Conservation (phyloP, 805 yeast species). For the Metschnikowia anglica region DNA sequence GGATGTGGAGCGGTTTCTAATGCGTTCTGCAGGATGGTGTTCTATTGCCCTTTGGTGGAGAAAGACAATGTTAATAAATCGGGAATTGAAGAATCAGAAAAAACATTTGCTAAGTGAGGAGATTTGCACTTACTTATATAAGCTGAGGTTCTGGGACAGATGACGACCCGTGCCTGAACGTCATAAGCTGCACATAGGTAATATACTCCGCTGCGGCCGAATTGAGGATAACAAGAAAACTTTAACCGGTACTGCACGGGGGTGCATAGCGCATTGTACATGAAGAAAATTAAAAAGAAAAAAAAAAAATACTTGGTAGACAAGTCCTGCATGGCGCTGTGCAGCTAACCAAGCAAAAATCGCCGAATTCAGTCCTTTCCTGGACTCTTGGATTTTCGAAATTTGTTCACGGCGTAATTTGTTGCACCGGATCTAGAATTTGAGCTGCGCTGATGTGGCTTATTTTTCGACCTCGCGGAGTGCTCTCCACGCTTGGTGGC, state of each 20-base stretch:
- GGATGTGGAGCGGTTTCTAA: background rate
- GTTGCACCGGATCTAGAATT: too few species aligned
- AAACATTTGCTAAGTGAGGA: background rate
- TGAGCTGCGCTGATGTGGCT: background rate
- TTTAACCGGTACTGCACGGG: slow-evolving; percentile 3
- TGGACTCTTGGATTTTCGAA: background rate
- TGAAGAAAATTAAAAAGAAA: too few species aligned
- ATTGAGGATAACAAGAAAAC: background rate
- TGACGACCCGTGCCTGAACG: slow-evolving; percentile 13
- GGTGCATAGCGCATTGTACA: slow-evolving; percentile 2
- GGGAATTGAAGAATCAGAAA: too few species aligned
- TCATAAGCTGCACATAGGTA: slow-evolving; percentile 9
- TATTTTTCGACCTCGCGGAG: background rate
- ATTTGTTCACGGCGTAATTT: background rate
- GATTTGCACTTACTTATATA: slow-evolving; percentile 11
- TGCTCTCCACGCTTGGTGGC: too few species aligned
- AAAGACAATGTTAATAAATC: too few species aligned
- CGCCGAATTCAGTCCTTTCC: background rate
- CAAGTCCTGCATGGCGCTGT: background rate
- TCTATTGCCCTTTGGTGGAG: background rate
- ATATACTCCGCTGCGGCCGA: slow-evolving; percentile 13
- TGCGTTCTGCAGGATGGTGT: background rate
- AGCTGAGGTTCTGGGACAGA: slow-evolving; percentile 7
- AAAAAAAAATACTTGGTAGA: too few species aligned
- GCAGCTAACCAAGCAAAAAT: too few species aligned